phyloP scores from a whole-genome alignment of 345 rosid species.

The Laguncularia racemosa region DNA sequence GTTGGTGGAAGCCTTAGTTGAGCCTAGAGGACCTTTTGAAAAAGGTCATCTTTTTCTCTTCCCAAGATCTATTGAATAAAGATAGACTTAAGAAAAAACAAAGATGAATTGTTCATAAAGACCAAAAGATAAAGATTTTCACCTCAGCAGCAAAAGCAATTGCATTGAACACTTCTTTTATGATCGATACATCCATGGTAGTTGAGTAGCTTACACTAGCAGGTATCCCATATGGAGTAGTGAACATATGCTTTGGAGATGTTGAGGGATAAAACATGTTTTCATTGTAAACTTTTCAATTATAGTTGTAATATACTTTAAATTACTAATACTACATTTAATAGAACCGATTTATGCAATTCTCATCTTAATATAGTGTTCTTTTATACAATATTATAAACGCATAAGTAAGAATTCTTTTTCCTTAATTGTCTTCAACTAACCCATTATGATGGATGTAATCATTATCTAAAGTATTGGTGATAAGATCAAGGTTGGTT shows the following conservation, averaged over 20 bases:
- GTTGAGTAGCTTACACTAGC: too few species aligned
- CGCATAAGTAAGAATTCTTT: too few species aligned
- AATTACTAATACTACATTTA: too few species aligned
- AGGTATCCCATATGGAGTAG: conserved; percentile 68
- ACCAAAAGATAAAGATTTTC: conserved; percentile 8
- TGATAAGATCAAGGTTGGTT: too few species aligned
- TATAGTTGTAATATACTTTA: too few species aligned
- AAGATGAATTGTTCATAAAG: background rate
- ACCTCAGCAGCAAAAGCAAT: conserved; percentile 85
- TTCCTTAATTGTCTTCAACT: too few species aligned
- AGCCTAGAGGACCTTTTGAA: conserved; percentile 50
- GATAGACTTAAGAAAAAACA: conserved; percentile 7
- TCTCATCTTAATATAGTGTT: too few species aligned
- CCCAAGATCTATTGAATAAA: conserved; percentile 50
- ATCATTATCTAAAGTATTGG: too few species aligned
- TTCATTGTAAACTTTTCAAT: too few species aligned
- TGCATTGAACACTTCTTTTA: conserved; percentile 64
- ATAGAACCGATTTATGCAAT: too few species aligned
- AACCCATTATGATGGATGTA: too few species aligned
- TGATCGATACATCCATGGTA: conserved; percentile 75
- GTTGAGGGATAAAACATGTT: conserved; percentile 99
- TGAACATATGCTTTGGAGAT: conserved; percentile 86
- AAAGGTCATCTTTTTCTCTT: conserved; percentile 43
- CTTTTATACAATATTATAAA: too few species aligned
- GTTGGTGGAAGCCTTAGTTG: conserved; percentile 69